These are phyloP conservation scores for Pestalotiopsis sp. DNA, from an alignment of 2,329 filamentous ascomycete species.

Conservation along the genomic window DNA sequence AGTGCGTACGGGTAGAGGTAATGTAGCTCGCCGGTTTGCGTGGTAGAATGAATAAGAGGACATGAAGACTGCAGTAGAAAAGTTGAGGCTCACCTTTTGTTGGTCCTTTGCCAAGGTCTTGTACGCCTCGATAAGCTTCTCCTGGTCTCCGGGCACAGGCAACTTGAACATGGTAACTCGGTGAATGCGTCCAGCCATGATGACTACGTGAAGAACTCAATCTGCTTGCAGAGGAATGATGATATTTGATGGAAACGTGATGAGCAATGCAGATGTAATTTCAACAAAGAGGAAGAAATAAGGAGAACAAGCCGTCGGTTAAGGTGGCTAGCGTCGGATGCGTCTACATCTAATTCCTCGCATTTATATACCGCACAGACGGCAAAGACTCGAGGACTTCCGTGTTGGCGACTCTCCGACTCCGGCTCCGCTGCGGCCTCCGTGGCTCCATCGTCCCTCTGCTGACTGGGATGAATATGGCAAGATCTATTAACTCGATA, in stretches of 20 bases:
- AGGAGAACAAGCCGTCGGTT: background rate
- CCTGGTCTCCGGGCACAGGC: conserved; percentile 43
- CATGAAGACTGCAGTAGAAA: background rate
- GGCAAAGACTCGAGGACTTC: background rate
- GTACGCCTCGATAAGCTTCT: conserved; percentile 47
- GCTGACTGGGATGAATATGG: background rate
- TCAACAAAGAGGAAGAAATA: background rate
- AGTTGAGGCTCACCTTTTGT: conserved; percentile 38
- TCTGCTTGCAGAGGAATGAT: background rate
- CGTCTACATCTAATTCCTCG: background rate
- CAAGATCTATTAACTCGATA: background rate
- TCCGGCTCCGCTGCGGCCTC: background rate
- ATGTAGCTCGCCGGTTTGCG: too few species aligned
- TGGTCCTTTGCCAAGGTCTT: conserved; percentile 39
- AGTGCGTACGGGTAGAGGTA: too few species aligned
- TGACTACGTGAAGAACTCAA: background rate
- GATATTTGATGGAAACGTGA: background rate
- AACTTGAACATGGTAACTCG: conserved; percentile 58
- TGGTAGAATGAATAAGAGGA: too few species aligned
- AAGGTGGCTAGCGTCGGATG: background rate
- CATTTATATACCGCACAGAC: background rate
- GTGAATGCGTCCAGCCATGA: conserved; percentile 46
- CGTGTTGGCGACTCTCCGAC: background rate
- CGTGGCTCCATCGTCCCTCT: background rate
- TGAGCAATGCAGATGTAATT: background rate